phyloP scores from a whole-genome alignment of 805 yeast genomes.

The Huiozyma sinensis region DNA sequence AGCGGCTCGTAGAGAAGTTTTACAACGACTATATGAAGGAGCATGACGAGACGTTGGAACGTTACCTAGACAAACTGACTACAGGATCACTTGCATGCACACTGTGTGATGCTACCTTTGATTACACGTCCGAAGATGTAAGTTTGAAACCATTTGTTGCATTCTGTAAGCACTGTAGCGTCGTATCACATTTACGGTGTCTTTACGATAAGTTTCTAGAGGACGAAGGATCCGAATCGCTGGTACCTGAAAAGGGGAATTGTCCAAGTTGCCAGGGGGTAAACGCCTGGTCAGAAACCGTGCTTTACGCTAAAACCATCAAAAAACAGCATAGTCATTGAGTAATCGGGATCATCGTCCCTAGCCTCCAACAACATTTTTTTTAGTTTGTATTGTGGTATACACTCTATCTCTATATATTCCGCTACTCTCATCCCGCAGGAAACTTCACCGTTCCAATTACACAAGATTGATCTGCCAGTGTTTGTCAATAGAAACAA shows the following conservation, averaged over 20 bases:
- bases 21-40: slow-evolving; percentile 10
- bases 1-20: slow-evolving; percentile 19
- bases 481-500: slow-evolving; percentile 16
- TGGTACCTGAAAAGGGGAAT: slow-evolving; percentile 6
- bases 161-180: slow-evolving; percentile 29
- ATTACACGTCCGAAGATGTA: slow-evolving; percentile 27
- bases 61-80: slow-evolving; percentile 13
- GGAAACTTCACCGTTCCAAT: too few relatives aligned
- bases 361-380: slow-evolving; percentile 38
- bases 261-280: slow-evolving; percentile 23
- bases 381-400: too few relatives aligned
- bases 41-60: slow-evolving; percentile 8
- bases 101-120: slow-evolving; percentile 25
- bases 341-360: slow-evolving; percentile 24
- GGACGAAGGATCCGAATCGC: slow-evolving; percentile 7
- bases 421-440: too few relatives aligned
- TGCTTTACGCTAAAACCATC: too few relatives aligned
- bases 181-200: slow-evolving; percentile 32
- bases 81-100: slow-evolving; percentile 23
- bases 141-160: slow-evolving; percentile 26
- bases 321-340: too few relatives aligned
- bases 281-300: background rate
- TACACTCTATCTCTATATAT: too few relatives aligned
- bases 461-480: too few relatives aligned
- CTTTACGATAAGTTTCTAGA: slow-evolving; percentile 21